These are phyloP conservation scores for Acrodontium crateriforme DNA, from an alignment of 2,329 filamentous ascomycete species.

Conservation along the genomic window DNA sequence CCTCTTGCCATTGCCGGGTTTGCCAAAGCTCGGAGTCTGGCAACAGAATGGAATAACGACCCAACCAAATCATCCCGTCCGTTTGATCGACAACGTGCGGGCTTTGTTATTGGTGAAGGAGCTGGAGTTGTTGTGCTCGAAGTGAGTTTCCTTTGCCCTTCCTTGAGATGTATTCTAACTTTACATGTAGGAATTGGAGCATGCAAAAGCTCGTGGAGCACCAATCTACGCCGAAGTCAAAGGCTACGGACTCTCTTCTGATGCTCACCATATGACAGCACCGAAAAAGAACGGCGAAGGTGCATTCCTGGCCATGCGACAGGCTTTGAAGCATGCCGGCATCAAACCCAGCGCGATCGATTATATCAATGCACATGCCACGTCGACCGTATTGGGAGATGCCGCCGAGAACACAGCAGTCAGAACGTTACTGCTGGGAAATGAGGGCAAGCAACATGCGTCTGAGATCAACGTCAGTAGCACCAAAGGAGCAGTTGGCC, in stretches of 20 bases:
- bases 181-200: conserved; percentile 53
- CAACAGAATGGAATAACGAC: conserved; percentile 63
- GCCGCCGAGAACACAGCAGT: conserved; percentile 78
- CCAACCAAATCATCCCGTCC: conserved; percentile 65
- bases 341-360: conserved; percentile 59
- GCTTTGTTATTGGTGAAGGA: conserved; percentile 89
- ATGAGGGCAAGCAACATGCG: conserved; percentile 49
- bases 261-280: conserved; percentile 88
- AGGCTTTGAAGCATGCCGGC: conserved; percentile 59
- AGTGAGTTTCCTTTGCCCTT: conserved; percentile 22
- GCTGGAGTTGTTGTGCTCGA: conserved; percentile 80
- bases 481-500: conserved; percentile 85
- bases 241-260: conserved; percentile 82
- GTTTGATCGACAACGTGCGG: conserved; percentile 65
- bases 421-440: conserved; percentile 58
- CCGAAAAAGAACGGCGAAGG: conserved; percentile 72
- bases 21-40: conserved; percentile 70
- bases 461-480: conserved; percentile 70
- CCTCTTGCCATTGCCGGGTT: conserved; percentile 88
- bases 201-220: conserved; percentile 66
- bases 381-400: conserved; percentile 74
- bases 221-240: conserved; percentile 75
- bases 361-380: conserved; percentile 94
- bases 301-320: conserved; percentile 71
- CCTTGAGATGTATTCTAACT: conserved; percentile 4